Base-by-base conservation (phyloP, 108 stramenopile genomes). In the Nannochloropsis granulata region DNA sequence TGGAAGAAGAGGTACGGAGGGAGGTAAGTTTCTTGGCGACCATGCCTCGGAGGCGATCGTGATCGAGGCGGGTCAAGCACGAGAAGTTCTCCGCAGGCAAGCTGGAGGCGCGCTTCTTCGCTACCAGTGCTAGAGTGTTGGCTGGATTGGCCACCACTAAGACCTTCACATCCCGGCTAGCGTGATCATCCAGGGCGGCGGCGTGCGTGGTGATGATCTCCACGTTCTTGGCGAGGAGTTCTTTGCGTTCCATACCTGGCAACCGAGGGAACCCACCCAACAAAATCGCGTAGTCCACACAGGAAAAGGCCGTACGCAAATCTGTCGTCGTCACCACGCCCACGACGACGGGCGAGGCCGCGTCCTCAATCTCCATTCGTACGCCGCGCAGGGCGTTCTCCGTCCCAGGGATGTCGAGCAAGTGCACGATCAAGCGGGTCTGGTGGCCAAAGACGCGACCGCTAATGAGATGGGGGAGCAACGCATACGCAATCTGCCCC, bases 51-150 rank as follows among this genome's bases (percentile, higher is more conserved):
- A 89, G 82, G 13, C 93, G 82, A 79, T 92, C 90, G 56, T 92
- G 90, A 79, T 93, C 93, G 16, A 93, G 90, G 34, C 91, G 88
- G 23, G 92, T 92, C 0, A 93, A 86, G 25, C 92, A 92, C 44
- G 83, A 86, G 79, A 93, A 92, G 79, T 93, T 93, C 81, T 84
- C 86, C 23, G 89, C 71, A 12, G 90, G 90, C 12, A 93, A 89
- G 24, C 89, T 79, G 3, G 88, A 44, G 0, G 92, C 90, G 34
- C 85, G 83, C 42, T 85, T 71, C 25, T 89, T 85, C 7, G 92
- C 86, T 25, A 92, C 86, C 24, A 92, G 86, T 24, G 89, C 89
- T 84, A 91, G 92, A 12, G 92, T 91, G 89, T 92, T 92, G 25
- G 91, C 90, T 11, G 92, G 92, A 83, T 92, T 92, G 26, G 91